A percentile compares a stretch with the other conserved stretches of the same genome.
phyloP scores from a whole-genome alignment of 2,329 filamentous ascomycete genomes.

The Capronia americana region DNA sequence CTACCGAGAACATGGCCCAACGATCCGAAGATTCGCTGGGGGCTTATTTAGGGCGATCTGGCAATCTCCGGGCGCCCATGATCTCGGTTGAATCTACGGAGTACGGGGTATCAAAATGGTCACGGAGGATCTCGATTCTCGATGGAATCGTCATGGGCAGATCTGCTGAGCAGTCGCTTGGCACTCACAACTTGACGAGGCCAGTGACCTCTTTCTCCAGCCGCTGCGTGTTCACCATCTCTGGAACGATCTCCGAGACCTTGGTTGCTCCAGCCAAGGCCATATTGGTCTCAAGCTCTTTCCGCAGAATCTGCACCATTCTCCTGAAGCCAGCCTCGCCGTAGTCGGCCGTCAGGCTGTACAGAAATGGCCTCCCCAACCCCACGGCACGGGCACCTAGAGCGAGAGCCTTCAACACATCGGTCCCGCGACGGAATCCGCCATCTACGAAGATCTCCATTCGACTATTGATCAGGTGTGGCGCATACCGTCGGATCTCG shows the following conservation, averaged over 20 bases:
- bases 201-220: constrained; percentile 44
- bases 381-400: constrained; percentile 62
- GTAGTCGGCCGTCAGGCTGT: constrained; percentile 59
- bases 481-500: constrained; percentile 58
- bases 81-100: not conserved
- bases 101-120: not conserved
- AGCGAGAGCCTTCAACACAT: constrained; percentile 61
- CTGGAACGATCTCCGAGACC: constrained; percentile 41
- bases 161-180: not conserved
- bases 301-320: constrained; percentile 44
- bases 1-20: not conserved
- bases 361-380: constrained; percentile 60
- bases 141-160: not conserved
- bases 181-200: constrained; percentile 42
- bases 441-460: constrained; percentile 62
- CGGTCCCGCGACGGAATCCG: constrained; percentile 60
- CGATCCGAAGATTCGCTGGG: not conserved
- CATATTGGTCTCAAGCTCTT: constrained; percentile 48
- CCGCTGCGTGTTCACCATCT: constrained; percentile 44
- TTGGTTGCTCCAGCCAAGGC: constrained; percentile 44
- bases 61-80: constrained; percentile 1
- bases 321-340: constrained; percentile 56
- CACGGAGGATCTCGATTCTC: not conserved
- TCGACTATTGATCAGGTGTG: constrained; percentile 55
- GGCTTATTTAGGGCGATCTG: not conserved